These are phyloP conservation scores for Guyanaporus albipodus DNA, from an alignment of 768 basidiomycete genomes.

Conservation along the genomic window DNA sequence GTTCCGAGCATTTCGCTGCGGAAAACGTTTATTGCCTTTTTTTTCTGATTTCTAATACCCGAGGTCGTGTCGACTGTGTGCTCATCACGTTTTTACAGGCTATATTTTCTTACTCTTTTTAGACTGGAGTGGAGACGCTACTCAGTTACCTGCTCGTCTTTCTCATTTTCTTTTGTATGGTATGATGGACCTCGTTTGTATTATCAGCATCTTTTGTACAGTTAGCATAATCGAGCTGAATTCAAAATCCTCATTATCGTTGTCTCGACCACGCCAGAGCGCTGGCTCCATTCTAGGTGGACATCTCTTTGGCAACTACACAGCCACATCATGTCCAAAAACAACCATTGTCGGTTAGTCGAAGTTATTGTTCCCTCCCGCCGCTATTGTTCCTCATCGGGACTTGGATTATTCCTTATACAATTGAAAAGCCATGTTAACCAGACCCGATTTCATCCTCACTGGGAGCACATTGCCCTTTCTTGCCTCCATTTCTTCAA, in stretches of 20 bases:
- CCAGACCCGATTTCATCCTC: conserved; percentile 3
- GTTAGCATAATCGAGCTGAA: too few species aligned
- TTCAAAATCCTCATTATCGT: too few species aligned
- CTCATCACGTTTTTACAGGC: conserved; percentile 9
- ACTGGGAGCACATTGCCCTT: conserved; percentile 23
- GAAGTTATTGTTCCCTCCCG: conserved; percentile 25
- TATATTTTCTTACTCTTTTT: too few species aligned
- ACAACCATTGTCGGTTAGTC: conserved; percentile 3
- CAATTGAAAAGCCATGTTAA: conserved; percentile 29
- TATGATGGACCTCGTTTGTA: too few species aligned
- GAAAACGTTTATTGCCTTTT: conserved; percentile 66
- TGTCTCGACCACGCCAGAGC: too few species aligned
- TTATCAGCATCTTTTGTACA: too few species aligned
- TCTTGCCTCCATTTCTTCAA: conserved; percentile 12
- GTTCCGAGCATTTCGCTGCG: conserved; percentile 62
- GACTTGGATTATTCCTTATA: conserved; percentile 23
- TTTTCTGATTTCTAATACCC: conserved; percentile 23
- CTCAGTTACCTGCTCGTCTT: too few species aligned
- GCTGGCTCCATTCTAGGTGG: too few species aligned
- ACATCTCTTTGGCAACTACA: too few species aligned
- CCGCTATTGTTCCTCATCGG: conserved; percentile 23
- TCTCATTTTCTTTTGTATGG: conserved; percentile 7
- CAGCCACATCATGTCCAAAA: conserved; percentile 6
- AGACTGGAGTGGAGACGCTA: too few species aligned
- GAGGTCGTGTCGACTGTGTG: background rate